Conservation (phyloP, 1,139 yeast genomes). For the Schizosaccharomyces versatilis region DNA sequence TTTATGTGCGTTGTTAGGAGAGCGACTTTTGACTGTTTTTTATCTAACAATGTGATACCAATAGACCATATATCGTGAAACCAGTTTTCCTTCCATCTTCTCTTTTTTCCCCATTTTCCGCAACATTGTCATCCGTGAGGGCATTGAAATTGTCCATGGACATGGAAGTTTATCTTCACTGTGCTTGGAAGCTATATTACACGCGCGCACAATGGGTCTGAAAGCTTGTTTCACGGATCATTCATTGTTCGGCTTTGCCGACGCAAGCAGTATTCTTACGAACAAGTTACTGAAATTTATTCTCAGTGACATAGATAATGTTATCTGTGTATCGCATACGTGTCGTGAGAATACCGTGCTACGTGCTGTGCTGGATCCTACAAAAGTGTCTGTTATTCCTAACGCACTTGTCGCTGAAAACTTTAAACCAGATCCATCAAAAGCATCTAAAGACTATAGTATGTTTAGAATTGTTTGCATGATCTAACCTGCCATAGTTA, state of each 20-base stretch:
- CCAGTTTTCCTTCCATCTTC: constrained; percentile 75
- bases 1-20: constrained; percentile 34
- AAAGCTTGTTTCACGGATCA: constrained; percentile 88
- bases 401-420: constrained; percentile 80
- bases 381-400: constrained; percentile 70
- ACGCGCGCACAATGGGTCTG: constrained; percentile 81
- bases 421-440: constrained; percentile 36
- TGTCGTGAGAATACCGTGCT: constrained; percentile 82
- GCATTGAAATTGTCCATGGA: constrained; percentile 76
- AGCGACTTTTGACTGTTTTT: neutral
- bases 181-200: constrained; percentile 76
- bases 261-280: constrained; percentile 60
- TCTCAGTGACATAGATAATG: constrained; percentile 69
- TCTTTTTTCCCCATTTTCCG: constrained; percentile 69
- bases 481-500: constrained; percentile 22
- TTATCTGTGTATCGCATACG: constrained; percentile 86
- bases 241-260: constrained; percentile 83
- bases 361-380: constrained; percentile 63
- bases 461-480: constrained; percentile 9
- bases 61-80: constrained; percentile 30
- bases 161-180: constrained; percentile 77
- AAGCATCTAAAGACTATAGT: constrained; percentile 15
- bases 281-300: constrained; percentile 72
- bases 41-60: too few relatives aligned
- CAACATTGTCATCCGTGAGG: constrained; percentile 66